phyloP scores from a whole-genome alignment of 1,139 yeast genomes.

The Debaryomyces fabryi region DNA sequence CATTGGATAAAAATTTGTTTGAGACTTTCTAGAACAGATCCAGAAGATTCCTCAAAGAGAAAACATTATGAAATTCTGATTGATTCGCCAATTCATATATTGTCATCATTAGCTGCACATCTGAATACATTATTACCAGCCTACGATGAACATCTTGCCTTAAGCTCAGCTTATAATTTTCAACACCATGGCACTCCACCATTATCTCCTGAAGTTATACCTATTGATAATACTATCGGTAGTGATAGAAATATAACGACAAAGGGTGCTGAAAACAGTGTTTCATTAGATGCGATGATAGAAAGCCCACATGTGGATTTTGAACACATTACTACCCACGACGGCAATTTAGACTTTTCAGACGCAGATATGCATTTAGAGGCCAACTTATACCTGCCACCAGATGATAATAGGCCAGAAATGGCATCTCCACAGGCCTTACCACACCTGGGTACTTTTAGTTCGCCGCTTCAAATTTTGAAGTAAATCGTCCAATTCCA shows the following conservation, averaged over 20 bases:
- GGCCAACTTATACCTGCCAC: constrained; percentile 67
- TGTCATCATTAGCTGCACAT: constrained; percentile 68
- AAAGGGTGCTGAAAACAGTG: constrained; percentile 4
- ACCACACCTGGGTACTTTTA: constrained; percentile 46
- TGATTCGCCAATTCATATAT: constrained; percentile 84
- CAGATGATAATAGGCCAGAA: constrained; percentile 29
- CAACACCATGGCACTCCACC: constrained; percentile 38
- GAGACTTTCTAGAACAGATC: constrained; percentile 67
- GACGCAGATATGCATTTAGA: constrained; percentile 51
- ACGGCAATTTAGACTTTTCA: constrained; percentile 44
- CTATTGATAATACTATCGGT: constrained; percentile 37
- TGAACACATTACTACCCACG: constrained; percentile 31
- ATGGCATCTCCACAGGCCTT: constrained; percentile 62
- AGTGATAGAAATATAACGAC: not conserved
- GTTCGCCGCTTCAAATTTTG: constrained; percentile 32
- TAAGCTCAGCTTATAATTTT: constrained; percentile 13
- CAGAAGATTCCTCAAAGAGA: constrained; percentile 58
- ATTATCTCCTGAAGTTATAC: constrained; percentile 57
- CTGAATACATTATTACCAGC: constrained; percentile 71
- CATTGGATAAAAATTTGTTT: constrained; percentile 93
- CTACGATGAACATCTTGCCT: constrained; percentile 39
- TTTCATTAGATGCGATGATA: constrained; percentile 17
- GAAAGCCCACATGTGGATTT: constrained; percentile 21
- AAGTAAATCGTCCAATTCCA: too few relatives aligned
- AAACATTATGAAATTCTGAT: constrained; percentile 91